A percentile compares a stretch with the other conserved stretches of the same genome.
phyloP scores from a whole-genome alignment of 2,329 filamentous ascomycete species.

The Talaromyces sp. region DNA sequence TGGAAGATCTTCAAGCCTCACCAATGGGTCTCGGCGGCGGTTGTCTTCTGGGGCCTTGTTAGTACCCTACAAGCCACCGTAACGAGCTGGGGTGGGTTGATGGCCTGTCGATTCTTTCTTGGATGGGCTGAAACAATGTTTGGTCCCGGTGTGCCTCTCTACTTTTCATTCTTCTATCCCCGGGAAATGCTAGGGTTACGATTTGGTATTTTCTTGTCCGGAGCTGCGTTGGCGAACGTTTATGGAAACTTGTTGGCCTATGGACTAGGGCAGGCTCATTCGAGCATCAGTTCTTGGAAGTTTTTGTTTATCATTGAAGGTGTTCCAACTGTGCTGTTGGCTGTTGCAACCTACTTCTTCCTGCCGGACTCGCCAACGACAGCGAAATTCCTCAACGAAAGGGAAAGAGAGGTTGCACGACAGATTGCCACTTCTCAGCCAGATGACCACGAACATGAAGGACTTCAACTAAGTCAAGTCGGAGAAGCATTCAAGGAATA shows the following conservation, averaged over 20 bases:
- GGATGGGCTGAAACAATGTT: neutral
- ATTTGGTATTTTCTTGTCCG: slow-evolving; percentile 46
- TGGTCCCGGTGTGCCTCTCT: slow-evolving; percentile 20
- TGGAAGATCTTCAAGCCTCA: slow-evolving; percentile 31
- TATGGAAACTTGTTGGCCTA: slow-evolving; percentile 25
- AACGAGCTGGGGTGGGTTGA: slow-evolving; percentile 25
- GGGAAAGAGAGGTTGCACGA: neutral
- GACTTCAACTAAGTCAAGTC: slow-evolving; percentile 21
- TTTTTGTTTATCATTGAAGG: neutral
- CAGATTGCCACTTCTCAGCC: slow-evolving; percentile 19
- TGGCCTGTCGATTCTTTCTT: slow-evolving; percentile 23
- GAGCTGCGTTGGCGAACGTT: slow-evolving; percentile 34
- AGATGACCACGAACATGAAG: slow-evolving; percentile 24
- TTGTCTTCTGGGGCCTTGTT: slow-evolving; percentile 22
- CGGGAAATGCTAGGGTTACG: slow-evolving; percentile 48
- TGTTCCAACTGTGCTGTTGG: neutral
- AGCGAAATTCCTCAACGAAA: neutral
- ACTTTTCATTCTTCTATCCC: slow-evolving; percentile 50
- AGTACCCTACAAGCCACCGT: slow-evolving; percentile 26
- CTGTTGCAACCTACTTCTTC: neutral
- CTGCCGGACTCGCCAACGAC: neutral
- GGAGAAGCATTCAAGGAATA: slow-evolving; percentile 20
- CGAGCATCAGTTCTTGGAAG: neutral
- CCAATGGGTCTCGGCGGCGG: slow-evolving; percentile 24
- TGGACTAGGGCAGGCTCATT: neutral